These are phyloP conservation scores for Sphenostylis stenocarpa DNA, from an alignment of 306 rosid genomes.

Conservation along the genomic window DNA sequence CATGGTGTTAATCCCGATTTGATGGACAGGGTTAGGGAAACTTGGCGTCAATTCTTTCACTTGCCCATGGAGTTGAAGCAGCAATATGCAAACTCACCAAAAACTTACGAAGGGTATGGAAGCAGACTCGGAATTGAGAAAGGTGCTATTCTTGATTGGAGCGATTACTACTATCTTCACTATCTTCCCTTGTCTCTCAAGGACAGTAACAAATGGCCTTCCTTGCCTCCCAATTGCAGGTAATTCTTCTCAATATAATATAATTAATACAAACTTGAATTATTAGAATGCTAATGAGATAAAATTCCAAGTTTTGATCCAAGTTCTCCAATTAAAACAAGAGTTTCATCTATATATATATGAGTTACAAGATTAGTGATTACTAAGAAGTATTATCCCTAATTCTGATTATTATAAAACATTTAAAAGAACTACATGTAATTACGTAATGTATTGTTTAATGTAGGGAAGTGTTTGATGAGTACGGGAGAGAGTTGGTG, in stretches of 20 bases:
- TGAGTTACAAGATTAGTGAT: neutral
- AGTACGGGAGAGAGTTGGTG: conserved; percentile 81
- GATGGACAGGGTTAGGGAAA: conserved; percentile 54
- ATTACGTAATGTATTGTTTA: too few species aligned
- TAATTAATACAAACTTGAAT: too few species aligned
- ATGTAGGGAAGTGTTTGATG: conserved; percentile 70
- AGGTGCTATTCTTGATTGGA: conserved; percentile 93
- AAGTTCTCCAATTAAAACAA: too few species aligned
- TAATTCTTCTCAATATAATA: too few species aligned
- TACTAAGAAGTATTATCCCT: too few species aligned
- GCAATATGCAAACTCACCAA: conserved; percentile 65
- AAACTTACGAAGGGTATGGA: conserved; percentile 87
- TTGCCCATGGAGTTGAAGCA: conserved; percentile 69
- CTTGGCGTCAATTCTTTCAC: conserved; percentile 73
- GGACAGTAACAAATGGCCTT: conserved; percentile 74
- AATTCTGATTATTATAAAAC: too few species aligned
- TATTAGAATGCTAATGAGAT: too few species aligned
- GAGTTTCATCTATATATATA: too few species aligned
- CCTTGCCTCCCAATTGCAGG: conserved; percentile 40
- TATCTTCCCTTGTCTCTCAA: conserved; percentile 61
- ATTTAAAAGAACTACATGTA: neutral
- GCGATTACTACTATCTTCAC: conserved; percentile 83
- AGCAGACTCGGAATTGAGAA: conserved; percentile 78
- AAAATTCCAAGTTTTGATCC: too few species aligned
- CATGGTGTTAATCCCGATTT: conserved; percentile 65